phyloP scores from a whole-genome alignment of 2,329 filamentous ascomycete species.

The Botrytis galanthina region DNA sequence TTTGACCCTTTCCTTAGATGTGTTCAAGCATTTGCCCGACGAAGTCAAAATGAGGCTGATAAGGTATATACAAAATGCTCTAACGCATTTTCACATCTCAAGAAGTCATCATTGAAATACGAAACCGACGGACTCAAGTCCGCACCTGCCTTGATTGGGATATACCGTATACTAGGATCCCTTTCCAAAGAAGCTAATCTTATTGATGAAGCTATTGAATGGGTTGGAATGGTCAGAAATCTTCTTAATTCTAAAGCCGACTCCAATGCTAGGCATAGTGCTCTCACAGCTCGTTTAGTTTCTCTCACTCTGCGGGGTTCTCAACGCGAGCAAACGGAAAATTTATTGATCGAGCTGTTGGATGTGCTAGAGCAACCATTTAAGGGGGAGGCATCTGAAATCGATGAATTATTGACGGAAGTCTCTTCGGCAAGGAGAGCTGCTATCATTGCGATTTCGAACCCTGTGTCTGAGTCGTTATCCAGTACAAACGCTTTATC shows the following conservation, averaged over 20 bases:
- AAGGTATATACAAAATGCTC: constrained; percentile 31
- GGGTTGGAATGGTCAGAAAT: constrained; percentile 48
- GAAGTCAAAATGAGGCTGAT: constrained; percentile 38
- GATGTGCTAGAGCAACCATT: constrained; percentile 57
- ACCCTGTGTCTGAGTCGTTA: neutral
- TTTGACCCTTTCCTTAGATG: constrained; percentile 64
- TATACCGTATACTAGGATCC: constrained; percentile 52
- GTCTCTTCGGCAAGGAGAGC: constrained; percentile 56
- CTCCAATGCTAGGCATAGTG: constrained; percentile 43
- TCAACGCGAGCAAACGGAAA: constrained; percentile 42
- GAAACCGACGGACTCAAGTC: constrained; percentile 25
- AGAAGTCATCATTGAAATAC: constrained; percentile 27
- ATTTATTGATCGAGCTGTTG: constrained; percentile 49
- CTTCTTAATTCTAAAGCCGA: constrained; percentile 27
- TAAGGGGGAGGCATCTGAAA: constrained; percentile 56
- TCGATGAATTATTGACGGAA: constrained; percentile 60
- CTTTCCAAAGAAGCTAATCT: constrained; percentile 47
- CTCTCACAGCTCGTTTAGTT: constrained; percentile 54
- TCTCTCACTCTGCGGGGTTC: constrained; percentile 52
- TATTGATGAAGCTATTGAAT: constrained; percentile 53
- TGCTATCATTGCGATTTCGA: constrained; percentile 42
- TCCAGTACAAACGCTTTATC: constrained; percentile 18
- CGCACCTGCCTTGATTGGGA: constrained; percentile 28
- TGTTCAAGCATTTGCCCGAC: constrained; percentile 57
- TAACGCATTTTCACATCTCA: constrained; percentile 27